These are phyloP conservation scores for Cucumis hystrix DNA, from an alignment of 306 rosid genomes.

Conservation along the genomic window DNA sequence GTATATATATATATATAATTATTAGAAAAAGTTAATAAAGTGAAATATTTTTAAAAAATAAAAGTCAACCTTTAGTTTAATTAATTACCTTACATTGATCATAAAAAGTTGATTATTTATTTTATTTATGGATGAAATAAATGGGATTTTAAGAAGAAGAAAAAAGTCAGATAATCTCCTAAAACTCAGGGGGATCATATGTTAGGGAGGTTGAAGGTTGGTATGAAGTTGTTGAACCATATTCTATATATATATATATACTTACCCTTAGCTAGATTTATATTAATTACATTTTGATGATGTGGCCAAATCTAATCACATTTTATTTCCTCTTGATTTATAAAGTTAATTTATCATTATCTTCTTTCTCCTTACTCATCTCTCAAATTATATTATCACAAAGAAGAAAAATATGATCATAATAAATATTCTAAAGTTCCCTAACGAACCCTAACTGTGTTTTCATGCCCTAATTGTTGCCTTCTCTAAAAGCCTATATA, in stretches of 20 bases:
- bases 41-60: too few species aligned
- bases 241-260: not conserved
- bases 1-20: too few species aligned
- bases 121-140: not conserved
- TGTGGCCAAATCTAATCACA: not conserved
- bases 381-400: too few species aligned
- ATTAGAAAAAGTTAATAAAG: too few species aligned
- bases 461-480: not conserved
- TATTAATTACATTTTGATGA: not conserved
- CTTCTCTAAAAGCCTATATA: not conserved
- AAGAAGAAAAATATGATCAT: not conserved
- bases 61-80: not conserved
- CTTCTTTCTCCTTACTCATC: not conserved
- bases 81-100: not conserved
- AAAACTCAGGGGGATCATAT: not conserved
- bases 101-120: too few species aligned
- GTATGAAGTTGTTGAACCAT: slow-evolving; percentile 1
- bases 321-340: not conserved
- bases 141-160: not conserved
- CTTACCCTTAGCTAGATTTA: not conserved
- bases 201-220: not conserved
- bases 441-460: not conserved
- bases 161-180: not conserved
- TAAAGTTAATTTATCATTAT: not conserved
- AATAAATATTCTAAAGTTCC: not conserved